Conservation (phyloP, 139 green algal species). For the Gonium pectorale region DNA sequence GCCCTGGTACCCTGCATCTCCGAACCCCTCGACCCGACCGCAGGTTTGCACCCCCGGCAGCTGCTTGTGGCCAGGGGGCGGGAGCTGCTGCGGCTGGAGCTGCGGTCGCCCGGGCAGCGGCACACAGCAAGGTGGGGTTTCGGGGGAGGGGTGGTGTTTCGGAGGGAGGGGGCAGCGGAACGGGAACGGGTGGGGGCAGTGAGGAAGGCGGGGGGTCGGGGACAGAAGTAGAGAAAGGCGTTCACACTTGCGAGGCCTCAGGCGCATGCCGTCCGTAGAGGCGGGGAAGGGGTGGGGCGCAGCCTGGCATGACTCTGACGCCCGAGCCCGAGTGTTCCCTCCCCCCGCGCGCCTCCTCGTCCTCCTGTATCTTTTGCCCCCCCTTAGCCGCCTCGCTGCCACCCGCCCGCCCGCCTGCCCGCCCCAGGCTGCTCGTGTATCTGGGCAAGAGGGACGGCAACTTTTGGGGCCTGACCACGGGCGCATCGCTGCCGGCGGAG, state of each 20-base stretch:
- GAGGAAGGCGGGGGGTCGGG: no score
- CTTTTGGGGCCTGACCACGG: not conserved
- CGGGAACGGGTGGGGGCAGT: no score
- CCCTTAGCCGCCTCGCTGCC: not conserved
- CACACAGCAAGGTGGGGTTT: slow-evolving; percentile 1
- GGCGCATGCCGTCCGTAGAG: no score
- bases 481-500: not conserved
- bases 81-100: slow-evolving; percentile 3
- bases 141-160: not conserved
- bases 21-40: not conserved
- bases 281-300: no score
- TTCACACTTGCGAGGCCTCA: no score
- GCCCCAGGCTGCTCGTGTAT: not conserved
- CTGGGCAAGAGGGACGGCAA: not conserved
- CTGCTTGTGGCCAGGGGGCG: slow-evolving; percentile 17
- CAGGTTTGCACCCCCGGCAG: slow-evolving; percentile 26
- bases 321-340: no score
- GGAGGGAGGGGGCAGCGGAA: no score
- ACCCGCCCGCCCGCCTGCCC: not conserved
- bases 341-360: no score
- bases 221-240: no score
- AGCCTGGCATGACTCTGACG: no score
- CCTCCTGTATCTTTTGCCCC: no score
- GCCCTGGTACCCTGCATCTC: no score
- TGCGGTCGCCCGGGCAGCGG: slow-evolving; percentile 16